Conservation (phyloP, 768 basidiomycete species). For the Hemileccinum impolitum region DNA sequence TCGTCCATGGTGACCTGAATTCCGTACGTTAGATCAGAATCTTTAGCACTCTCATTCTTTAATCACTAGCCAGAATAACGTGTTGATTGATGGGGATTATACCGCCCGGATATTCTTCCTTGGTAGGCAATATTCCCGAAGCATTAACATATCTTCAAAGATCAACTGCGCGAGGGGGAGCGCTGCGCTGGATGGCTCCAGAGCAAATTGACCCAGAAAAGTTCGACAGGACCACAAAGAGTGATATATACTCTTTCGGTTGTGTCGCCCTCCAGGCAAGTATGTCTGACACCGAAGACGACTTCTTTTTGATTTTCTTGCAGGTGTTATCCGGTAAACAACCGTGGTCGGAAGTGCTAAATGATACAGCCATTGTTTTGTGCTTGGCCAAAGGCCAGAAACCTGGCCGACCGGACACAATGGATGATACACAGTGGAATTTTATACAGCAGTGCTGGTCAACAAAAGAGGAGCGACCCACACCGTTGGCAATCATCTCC, state of each 20-base stretch:
- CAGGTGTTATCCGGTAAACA: slow-evolving; percentile 23
- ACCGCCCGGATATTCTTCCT: slow-evolving; percentile 37
- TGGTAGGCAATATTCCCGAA: slow-evolving; percentile 9
- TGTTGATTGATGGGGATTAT: slow-evolving; percentile 16
- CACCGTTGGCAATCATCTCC: background rate
- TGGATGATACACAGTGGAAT: slow-evolving; percentile 9
- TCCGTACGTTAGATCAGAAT: slow-evolving; percentile 1
- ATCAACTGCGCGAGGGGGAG: slow-evolving; percentile 29
- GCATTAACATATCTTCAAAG: slow-evolving; percentile 2
- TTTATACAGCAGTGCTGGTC: slow-evolving; percentile 1
- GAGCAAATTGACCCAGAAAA: slow-evolving; percentile 26
- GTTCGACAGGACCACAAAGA: background rate
- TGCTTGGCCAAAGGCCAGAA: background rate
- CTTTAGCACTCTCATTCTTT: background rate
- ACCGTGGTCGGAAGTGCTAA: slow-evolving; percentile 11
- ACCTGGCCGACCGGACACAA: slow-evolving; percentile 2
- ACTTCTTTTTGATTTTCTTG: background rate
- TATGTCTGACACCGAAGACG: background rate
- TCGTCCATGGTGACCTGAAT: slow-evolving; percentile 20
- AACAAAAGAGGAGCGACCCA: background rate
- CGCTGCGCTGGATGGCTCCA: slow-evolving; percentile 44
- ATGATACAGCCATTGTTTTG: slow-evolving; percentile 6
- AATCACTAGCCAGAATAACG: slow-evolving; percentile 12
- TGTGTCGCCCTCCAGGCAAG: slow-evolving; percentile 32
- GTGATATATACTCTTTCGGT: slow-evolving; percentile 20